Evolutionary conservation across 208 protist genomes (phyloP), one percentile per base, ranked within the genome.

Genomic region (Lotmaria passim): DNA sequence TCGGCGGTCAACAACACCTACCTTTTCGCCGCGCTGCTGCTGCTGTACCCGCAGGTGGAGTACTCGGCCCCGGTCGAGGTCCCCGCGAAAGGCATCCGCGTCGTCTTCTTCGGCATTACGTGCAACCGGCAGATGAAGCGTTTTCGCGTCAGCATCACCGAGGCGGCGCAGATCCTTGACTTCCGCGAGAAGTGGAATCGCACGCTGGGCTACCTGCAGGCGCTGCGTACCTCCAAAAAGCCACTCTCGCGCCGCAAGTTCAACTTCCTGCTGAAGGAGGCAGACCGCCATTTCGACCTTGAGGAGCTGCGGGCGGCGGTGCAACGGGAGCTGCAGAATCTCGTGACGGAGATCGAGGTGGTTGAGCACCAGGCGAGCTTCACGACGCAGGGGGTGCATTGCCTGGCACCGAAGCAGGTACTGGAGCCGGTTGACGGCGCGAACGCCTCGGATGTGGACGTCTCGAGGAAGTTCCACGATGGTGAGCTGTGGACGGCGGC

Each of bases 51-150:
- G 19, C 74, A 85, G 65, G 82, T 96, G 69, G 89, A 95, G 73
- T 97, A 94, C 75, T 92, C 86, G 0, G 69, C 65, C 11, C 85
- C 92, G 47, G 62, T 87, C 3, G 79, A 89, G 51, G 72, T 82
- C 14, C 77, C 85, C 11, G 63, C 48, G 17, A 75, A 73, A 24
- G 84, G 81, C 36, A 83, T 73, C 17, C 68, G 62, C 36, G 75
- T 93, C 28, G 86, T 95, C 28, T 92, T 93, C 69, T 90, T 97
- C 72, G 87, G 86, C 60, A 80, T 97, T 31, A 87, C 85, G 10
- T 90, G 86, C 79, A 95, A 97, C 71, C 66, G 79, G 17, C 90
- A 95, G 56, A 92, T 93, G 85, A 95, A 95, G 82, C 92, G 92
- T 41, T 90, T 92, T 53, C 64, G 79, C 24, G 82, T 94, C 36